Conservation (phyloP, 2,329 filamentous ascomycete genomes). For the Leptographium wingfieldii region DNA sequence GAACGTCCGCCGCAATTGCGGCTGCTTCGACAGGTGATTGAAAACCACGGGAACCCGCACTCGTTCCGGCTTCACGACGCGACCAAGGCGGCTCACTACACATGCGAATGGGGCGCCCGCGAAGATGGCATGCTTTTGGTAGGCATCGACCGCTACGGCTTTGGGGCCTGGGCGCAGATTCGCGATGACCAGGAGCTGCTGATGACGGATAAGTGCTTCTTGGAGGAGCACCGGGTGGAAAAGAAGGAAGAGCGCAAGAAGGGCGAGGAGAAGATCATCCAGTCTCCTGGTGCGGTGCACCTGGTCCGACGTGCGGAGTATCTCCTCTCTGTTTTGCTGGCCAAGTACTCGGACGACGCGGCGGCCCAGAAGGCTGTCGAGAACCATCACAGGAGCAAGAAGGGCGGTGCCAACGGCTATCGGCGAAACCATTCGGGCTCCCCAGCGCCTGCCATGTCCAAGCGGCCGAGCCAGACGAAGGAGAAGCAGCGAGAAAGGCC, state of each 20-base stretch:
- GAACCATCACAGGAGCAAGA: conserved; percentile 91
- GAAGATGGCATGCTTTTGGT: conserved; percentile 97
- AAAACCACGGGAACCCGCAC: conserved; percentile 53
- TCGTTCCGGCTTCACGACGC: conserved; percentile 84
- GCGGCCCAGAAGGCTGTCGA: conserved; percentile 70
- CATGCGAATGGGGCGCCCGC: conserved; percentile 78
- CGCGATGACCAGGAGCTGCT: conserved; percentile 81
- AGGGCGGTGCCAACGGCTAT: conserved; percentile 54
- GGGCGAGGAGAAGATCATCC: conserved; percentile 64
- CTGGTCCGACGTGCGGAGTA: conserved; percentile 92
- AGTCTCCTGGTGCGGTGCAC: conserved; percentile 94
- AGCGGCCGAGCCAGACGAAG: conserved; percentile 32
- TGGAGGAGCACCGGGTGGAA: conserved; percentile 96
- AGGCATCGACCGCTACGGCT: conserved; percentile 85
- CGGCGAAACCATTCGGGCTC: conserved; percentile 49
- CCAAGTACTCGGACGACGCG: conserved; percentile 65
- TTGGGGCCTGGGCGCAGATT: conserved; percentile 90
- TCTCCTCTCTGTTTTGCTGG: conserved; percentile 83
- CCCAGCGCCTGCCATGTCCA: conserved; percentile 45
- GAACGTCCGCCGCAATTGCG: conserved; percentile 84
- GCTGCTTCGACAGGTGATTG: conserved; percentile 63
- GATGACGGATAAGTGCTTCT: conserved; percentile 81
- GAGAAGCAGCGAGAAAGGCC: conserved; percentile 31
- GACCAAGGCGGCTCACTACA: conserved; percentile 83
- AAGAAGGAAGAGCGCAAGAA: conserved; percentile 88